These are phyloP conservation scores for Strigomonas culicis DNA, from an alignment of 208 protist genomes.

Conservation along the genomic window DNA sequence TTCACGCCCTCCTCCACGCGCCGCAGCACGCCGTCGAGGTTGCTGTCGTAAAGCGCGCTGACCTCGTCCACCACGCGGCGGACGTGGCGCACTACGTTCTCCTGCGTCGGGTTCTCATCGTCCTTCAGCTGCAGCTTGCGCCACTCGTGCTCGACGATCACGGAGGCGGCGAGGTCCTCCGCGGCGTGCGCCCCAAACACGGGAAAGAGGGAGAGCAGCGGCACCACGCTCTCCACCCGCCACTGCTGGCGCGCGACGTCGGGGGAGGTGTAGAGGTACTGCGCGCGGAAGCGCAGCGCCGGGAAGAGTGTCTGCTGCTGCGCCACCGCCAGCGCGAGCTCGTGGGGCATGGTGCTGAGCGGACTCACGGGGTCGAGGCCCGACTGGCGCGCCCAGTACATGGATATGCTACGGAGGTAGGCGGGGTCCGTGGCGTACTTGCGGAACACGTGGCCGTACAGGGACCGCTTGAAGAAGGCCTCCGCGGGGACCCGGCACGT, in stretches of 20 bases:
- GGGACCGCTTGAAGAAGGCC: constrained; percentile 53
- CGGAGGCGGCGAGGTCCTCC: constrained; percentile 71
- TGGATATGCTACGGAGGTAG: constrained; percentile 66
- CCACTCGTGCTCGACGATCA: constrained; percentile 84
- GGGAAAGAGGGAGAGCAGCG: constrained; percentile 81
- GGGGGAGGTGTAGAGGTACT: constrained; percentile 79
- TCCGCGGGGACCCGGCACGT: constrained; percentile 16
- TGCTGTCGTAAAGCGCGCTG: constrained; percentile 54
- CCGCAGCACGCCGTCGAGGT: constrained; percentile 51
- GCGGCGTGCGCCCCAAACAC: constrained; percentile 57
- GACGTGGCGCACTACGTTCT: constrained; percentile 43
- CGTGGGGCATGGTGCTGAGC: constrained; percentile 53
- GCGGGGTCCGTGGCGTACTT: constrained; percentile 74
- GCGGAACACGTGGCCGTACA: constrained; percentile 81
- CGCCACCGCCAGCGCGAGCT: constrained; percentile 67
- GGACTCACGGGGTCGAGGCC: constrained; percentile 45
- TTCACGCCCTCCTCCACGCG: constrained; percentile 67
- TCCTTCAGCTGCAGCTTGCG: constrained; percentile 35
- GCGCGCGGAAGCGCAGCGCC: constrained; percentile 69
- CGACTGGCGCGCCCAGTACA: constrained; percentile 81
- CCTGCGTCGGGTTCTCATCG: constrained; percentile 62
- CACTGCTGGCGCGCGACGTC: constrained; percentile 80
- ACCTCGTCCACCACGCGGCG: constrained; percentile 61
- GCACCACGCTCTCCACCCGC: constrained; percentile 69
- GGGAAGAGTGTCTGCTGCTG: constrained; percentile 75